phyloP scores from a whole-genome alignment of 371 early-diverging fungal genomes.

The Basidiobolus meristosporus region DNA sequence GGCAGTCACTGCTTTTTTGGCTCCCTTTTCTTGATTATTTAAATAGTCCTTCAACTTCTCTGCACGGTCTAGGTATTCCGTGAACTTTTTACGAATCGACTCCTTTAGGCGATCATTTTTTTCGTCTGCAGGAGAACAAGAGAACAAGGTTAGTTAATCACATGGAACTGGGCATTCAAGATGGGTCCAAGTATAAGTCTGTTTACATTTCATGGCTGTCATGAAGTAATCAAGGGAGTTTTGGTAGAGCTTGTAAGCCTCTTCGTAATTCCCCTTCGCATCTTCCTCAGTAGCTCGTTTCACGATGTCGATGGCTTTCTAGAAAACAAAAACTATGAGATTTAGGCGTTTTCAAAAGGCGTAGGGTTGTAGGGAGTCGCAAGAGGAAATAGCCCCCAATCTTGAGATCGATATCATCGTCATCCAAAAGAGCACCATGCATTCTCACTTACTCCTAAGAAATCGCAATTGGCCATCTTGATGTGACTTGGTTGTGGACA shows the following conservation, averaged over 20 bases:
- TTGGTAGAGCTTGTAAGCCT: conserved; percentile 74
- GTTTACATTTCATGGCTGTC: conserved; percentile 84
- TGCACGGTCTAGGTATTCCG: conserved; percentile 85
- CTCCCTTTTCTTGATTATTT: conserved; percentile 36
- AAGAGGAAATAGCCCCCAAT: no score
- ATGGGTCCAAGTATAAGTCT: neutral
- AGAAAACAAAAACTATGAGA: neutral
- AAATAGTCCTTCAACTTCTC: conserved; percentile 82
- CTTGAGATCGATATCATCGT: no score
- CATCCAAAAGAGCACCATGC: no score
- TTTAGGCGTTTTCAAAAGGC: neutral
- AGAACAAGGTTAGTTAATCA: no score
- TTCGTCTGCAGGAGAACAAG: conserved; percentile 84
- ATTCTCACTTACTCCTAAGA: conserved; percentile 1
- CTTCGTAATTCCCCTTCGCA: conserved; percentile 72
- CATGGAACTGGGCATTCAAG: no score
- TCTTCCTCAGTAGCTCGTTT: conserved; percentile 90
- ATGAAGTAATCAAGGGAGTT: conserved; percentile 83
- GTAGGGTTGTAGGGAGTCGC: no score
- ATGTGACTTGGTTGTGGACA: neutral
- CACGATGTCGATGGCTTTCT: conserved; percentile 77
- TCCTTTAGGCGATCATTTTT: conserved; percentile 78
- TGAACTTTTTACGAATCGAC: conserved; percentile 71
- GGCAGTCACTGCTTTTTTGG: conserved; percentile 32
- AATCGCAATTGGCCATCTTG: conserved; percentile 4